A percentile compares a stretch with the other conserved stretches of the same genome.
Conservation (phyloP, 257 asterid genomes). For the Plantago elongata region DNA sequence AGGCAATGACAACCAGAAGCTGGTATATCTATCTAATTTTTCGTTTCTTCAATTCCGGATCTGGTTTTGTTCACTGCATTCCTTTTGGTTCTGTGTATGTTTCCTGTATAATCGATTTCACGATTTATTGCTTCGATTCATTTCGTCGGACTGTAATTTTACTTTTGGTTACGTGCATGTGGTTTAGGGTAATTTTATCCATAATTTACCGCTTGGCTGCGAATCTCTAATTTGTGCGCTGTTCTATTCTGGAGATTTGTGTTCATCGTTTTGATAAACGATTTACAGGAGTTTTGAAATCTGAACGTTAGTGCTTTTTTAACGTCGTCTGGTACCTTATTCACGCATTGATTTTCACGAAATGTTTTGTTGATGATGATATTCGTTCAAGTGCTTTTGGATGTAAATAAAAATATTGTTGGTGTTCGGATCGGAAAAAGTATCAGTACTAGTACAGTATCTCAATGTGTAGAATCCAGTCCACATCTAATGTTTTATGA, state of each 20-base stretch:
- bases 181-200: not conserved
- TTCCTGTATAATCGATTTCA: not conserved
- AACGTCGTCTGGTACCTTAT: too few species aligned
- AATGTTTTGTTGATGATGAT: too few species aligned
- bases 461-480: too few species aligned
- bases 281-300: not conserved
- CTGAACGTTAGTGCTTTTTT: too few species aligned
- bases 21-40: conserved; percentile 34
- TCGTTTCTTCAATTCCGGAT: not conserved
- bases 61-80: not conserved
- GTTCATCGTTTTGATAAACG: not conserved
- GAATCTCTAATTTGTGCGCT: too few species aligned
- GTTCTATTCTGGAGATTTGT: not conserved
- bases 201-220: not conserved
- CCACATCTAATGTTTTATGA: too few species aligned
- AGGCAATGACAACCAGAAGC: conserved; percentile 52
- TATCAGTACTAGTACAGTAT: too few species aligned
- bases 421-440: too few species aligned
- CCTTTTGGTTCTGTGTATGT: not conserved
- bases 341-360: too few species aligned
- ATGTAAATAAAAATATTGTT: too few species aligned
- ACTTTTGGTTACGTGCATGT: conserved; percentile 7
- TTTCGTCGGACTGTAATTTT: not conserved
- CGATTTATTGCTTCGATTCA: not conserved
- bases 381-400: too few species aligned